Conservation (phyloP, 108 stramenopile species). For the Nitzschia palea region DNA sequence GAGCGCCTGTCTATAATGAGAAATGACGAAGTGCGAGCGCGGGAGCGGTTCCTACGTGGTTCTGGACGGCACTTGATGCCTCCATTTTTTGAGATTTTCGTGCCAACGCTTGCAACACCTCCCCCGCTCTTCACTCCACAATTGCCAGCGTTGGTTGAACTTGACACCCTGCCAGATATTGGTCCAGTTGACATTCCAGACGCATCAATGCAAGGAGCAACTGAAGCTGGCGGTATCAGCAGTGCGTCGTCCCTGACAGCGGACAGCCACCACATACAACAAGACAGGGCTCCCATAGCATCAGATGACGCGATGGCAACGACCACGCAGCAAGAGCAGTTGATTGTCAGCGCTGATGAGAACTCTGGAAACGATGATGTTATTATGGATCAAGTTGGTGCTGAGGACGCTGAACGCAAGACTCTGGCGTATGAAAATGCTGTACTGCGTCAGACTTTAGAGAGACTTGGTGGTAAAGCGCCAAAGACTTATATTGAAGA, state of each 20-base stretch:
- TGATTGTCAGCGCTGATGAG: constrained; percentile 80
- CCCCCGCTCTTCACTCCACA: constrained; percentile 81
- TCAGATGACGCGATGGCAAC: constrained; percentile 12
- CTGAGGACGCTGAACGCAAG: constrained; percentile 61
- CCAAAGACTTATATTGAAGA: constrained; percentile 73
- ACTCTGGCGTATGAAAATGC: constrained; percentile 82
- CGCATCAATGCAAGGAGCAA: constrained; percentile 31
- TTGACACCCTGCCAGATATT: constrained; percentile 72
- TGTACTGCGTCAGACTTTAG: constrained; percentile 69
- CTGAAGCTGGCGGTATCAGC: constrained; percentile 40
- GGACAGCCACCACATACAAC: constrained; percentile 41
- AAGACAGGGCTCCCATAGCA: constrained; percentile 20
- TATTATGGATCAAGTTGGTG: constrained; percentile 53
- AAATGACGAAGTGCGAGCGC: constrained; percentile 71
- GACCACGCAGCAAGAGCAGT: constrained; percentile 43
- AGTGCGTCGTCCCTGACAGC: constrained; percentile 68
- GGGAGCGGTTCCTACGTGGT: constrained; percentile 80
- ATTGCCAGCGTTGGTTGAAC: constrained; percentile 70
- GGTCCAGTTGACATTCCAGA: constrained; percentile 37
- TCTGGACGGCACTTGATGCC: constrained; percentile 84
- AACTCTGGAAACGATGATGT: constrained; percentile 62
- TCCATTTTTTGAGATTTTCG: constrained; percentile 84
- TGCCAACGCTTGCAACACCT: constrained; percentile 79
- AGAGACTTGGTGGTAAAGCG: constrained; percentile 64
- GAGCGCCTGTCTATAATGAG: constrained; percentile 74